Evolutionary conservation across 768 basidiomycete genomes (phyloP), one percentile per base, ranked within the genome.

Genomic region (Naganishia kalamii): DNA sequence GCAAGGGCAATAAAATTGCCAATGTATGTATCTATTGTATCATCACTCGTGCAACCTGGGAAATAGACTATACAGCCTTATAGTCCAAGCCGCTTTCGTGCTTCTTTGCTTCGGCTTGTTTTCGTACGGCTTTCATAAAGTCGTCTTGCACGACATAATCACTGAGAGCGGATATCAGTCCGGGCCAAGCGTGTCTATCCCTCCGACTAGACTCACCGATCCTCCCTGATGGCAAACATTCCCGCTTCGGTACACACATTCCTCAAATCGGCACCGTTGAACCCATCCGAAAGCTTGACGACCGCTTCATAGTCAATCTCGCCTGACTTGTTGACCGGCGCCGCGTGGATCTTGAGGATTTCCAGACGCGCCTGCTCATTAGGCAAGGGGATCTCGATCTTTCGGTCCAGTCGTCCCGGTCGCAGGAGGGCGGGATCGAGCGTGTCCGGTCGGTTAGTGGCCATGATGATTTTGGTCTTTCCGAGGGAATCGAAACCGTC

Each of bases 401-500:
- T 98, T 49, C 94, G 84, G 78, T 99, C 96, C 43, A 99, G 82
- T 60, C 96, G 88, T 48, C 96, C 96, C 8, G 94, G 94, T 61
- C 94, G 89, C 62, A 99, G 83, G 25, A 99, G 85, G 15, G 94
- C 94, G 15, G 96, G 96, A 79, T 98, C 96, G 35, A 97, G 85
- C 1, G 93, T 98, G 78, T 99, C 96, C 0, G 96, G 96, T 74
- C 96, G 84, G 81, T 98, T 99, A 27, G 96, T 99, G n/a, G 96
- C 96, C 91, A 98, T 97, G 78, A 99, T 99, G 60, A 98, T 84
- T 79, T 98, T 98, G 35, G 93, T 97, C 69, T 82, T 83, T 48
- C 96, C 96, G 30, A 99, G 82, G 17, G 94, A 92, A 79, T 98
- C 96, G 80, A 99, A 99, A 25, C 96, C 96, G 76, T 99, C 96